Evolutionary conservation across 306 rosid genomes (phyloP).

Genomic region (Castanospermum australe): DNA sequence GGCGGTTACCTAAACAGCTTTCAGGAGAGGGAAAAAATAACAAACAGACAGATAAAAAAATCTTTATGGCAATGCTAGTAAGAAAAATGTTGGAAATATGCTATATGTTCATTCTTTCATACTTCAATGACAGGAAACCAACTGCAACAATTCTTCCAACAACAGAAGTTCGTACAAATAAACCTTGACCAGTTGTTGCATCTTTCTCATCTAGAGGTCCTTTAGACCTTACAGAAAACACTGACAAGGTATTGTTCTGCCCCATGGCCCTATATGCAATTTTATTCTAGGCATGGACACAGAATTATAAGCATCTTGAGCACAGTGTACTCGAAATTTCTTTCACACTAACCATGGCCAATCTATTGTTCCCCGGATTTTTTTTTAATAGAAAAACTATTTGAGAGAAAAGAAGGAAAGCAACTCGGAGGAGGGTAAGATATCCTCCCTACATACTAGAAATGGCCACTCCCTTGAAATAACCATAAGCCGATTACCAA

Average conservation of each 20-base stretch:
- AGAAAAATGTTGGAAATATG: background rate
- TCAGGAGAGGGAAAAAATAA: background rate
- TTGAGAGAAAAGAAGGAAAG: no score
- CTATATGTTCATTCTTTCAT: background rate
- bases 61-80: background rate
- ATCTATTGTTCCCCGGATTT: conserved; percentile 24
- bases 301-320: background rate
- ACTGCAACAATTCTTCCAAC: conserved; percentile 56
- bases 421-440: no score
- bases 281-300: background rate
- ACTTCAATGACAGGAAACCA: conserved; percentile 42
- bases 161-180: conserved; percentile 38
- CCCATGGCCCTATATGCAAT: background rate
- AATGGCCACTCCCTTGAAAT: no score
- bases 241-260: conserved; percentile 53
- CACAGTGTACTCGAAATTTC: background rate
- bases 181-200: conserved; percentile 61
- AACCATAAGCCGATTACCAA: no score
- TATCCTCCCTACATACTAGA: no score
- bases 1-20: background rate
- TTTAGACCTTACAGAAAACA: conserved; percentile 51
- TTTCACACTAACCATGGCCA: background rate
- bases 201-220: conserved; percentile 71
- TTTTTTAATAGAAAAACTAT: no score
- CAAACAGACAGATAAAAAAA: background rate